Evolutionary conservation across 2,329 filamentous ascomycete species (phyloP).

Genomic region (Penicillium aurantiogriseum): DNA sequence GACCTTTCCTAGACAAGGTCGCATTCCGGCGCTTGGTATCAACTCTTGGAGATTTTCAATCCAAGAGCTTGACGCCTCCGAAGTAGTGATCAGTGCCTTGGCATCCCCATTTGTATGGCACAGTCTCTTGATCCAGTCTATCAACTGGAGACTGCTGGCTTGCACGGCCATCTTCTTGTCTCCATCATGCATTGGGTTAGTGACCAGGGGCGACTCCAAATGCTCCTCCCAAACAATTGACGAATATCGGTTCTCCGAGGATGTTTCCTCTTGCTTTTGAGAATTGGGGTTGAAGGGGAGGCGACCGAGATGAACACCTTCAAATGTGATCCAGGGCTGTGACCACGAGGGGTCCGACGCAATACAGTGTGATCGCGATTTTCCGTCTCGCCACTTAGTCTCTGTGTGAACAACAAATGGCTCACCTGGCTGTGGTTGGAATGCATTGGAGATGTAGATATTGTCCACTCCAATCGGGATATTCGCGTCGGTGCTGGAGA

Average conservation of each 20-base stretch:
- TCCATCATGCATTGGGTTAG: not conserved
- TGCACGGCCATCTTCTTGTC: slow-evolving; percentile 4
- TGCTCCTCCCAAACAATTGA: slow-evolving; percentile 19
- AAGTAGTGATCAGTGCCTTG: slow-evolving; percentile 9
- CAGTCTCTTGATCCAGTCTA: slow-evolving; percentile 18
- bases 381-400: slow-evolving; percentile 15
- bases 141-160: slow-evolving; percentile 8
- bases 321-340: slow-evolving; percentile 19
- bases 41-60: slow-evolving; percentile 4
- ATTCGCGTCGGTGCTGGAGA: slow-evolving; percentile 16
- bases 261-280: slow-evolving; percentile 7
- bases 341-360: slow-evolving; percentile 17
- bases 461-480: slow-evolving; percentile 23
- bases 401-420: slow-evolving; percentile 19
- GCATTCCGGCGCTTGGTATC: not conserved
- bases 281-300: slow-evolving; percentile 18
- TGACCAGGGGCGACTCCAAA: slow-evolving; percentile 15
- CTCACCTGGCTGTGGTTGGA: slow-evolving; percentile 17
- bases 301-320: slow-evolving; percentile 22
- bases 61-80: slow-evolving; percentile 1
- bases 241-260: slow-evolving; percentile 11
- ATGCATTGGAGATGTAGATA: slow-evolving; percentile 16
- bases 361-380: slow-evolving; percentile 16
- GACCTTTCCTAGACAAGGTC: slow-evolving; percentile 14
- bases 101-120: slow-evolving; percentile 18